These are phyloP conservation scores for Davidsoniella virescens DNA, from an alignment of 2,329 filamentous ascomycete genomes.

Conservation along the genomic window DNA sequence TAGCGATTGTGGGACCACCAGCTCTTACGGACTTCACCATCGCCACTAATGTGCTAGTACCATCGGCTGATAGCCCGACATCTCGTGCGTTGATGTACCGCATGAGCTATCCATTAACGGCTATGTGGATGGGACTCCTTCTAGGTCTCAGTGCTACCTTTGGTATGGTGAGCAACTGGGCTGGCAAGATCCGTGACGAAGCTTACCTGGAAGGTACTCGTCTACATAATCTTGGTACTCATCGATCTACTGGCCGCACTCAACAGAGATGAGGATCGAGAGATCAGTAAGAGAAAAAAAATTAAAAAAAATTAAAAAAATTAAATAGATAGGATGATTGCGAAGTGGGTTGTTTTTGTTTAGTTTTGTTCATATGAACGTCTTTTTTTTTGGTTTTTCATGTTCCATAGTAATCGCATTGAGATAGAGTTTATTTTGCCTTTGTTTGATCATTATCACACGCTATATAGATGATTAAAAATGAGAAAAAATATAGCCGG, in stretches of 20 bases:
- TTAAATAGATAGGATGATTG: too few species aligned
- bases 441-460: too few species aligned
- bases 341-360: too few species aligned
- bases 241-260: neutral
- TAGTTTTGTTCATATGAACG: neutral
- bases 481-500: too few species aligned
- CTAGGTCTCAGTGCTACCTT: constrained; percentile 33
- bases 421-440: too few species aligned
- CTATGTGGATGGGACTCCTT: constrained; percentile 29
- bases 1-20: constrained; percentile 50
- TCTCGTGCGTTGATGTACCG: constrained; percentile 29
- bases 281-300: neutral
- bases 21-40: constrained; percentile 15
- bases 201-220: constrained; percentile 91
- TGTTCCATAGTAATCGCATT: neutral
- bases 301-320: neutral
- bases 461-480: too few species aligned
- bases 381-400: too few species aligned
- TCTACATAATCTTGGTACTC: constrained; percentile 71
- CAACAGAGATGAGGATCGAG: neutral
- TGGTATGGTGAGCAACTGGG: constrained; percentile 56
- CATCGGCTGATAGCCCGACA: constrained; percentile 18
- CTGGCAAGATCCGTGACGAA: constrained; percentile 72
- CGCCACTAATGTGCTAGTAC: constrained; percentile 8
- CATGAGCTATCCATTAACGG: constrained; percentile 53